These are phyloP conservation scores for Kodamaea sp. DNA, from an alignment of 1,139 yeast species.

Conservation along the genomic window DNA sequence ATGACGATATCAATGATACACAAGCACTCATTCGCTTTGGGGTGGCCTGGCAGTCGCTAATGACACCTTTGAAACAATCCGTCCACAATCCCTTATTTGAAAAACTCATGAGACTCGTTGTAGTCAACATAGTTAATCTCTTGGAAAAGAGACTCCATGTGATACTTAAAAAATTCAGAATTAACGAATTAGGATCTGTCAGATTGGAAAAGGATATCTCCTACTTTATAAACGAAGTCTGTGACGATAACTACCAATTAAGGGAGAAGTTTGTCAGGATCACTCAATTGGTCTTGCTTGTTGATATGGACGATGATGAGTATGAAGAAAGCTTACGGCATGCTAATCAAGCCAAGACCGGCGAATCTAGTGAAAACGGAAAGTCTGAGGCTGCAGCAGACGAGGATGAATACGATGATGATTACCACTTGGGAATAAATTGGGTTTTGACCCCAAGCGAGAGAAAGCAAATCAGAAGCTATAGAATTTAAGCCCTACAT, in stretches of 20 bases:
- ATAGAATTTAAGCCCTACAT: slow-evolving; percentile 27
- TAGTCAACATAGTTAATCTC: slow-evolving; percentile 51
- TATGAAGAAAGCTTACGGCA: slow-evolving; percentile 40
- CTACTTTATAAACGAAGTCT: slow-evolving; percentile 65
- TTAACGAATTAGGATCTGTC: slow-evolving; percentile 83
- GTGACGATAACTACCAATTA: slow-evolving; percentile 63
- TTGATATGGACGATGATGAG: slow-evolving; percentile 86
- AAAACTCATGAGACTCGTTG: slow-evolving; percentile 51
- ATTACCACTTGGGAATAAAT: slow-evolving; percentile 53
- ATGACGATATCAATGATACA: slow-evolving; percentile 32
- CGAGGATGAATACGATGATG: slow-evolving; percentile 21
- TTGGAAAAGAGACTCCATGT: slow-evolving; percentile 70
- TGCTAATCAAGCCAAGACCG: slow-evolving; percentile 14
- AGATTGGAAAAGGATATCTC: slow-evolving; percentile 84
- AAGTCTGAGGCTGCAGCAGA: slow-evolving; percentile 36
- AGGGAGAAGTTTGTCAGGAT: slow-evolving; percentile 78
- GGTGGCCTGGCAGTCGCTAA: slow-evolving; percentile 61
- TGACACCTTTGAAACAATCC: slow-evolving; percentile 63
- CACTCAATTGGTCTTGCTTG: slow-evolving; percentile 77
- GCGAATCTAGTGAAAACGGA: slow-evolving; percentile 8
- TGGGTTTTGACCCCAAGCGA: slow-evolving; percentile 86
- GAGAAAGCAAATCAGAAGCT: slow-evolving; percentile 56
- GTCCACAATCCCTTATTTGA: slow-evolving; percentile 52
- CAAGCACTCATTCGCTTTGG: slow-evolving; percentile 47
- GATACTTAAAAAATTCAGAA: slow-evolving; percentile 55